Evolutionary conservation across 2,329 filamentous ascomycete genomes (phyloP).

Genomic region (Penicillium olsonii): DNA sequence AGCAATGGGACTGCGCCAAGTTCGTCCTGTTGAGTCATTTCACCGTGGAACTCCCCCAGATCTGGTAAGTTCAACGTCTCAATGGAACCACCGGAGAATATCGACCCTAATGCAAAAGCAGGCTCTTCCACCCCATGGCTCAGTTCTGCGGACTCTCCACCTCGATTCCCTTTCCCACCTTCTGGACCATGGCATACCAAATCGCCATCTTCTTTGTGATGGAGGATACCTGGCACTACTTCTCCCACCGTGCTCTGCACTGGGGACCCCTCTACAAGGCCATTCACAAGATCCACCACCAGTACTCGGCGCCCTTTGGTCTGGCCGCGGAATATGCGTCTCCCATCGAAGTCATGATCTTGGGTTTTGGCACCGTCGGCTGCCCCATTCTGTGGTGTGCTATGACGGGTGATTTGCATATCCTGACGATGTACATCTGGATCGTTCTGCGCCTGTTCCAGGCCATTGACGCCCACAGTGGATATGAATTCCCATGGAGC

Average conservation of each 20-base stretch:
- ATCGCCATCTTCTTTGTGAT: slow-evolving; percentile 92
- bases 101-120: slow-evolving; percentile 21
- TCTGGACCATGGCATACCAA: slow-evolving; percentile 85
- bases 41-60: slow-evolving; percentile 96
- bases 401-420: slow-evolving; percentile 83
- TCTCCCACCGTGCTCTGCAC: slow-evolving; percentile 89
- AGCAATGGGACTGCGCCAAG: slow-evolving; percentile 92
- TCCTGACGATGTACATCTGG: slow-evolving; percentile 97
- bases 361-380: slow-evolving; percentile 83
- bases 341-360: slow-evolving; percentile 92
- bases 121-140: slow-evolving; percentile 93
- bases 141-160: slow-evolving; percentile 88
- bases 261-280: slow-evolving; percentile 93
- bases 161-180: slow-evolving; percentile 81
- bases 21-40: slow-evolving; percentile 94
- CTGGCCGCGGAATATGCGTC: slow-evolving; percentile 96
- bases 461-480: slow-evolving; percentile 95
- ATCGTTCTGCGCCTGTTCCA: slow-evolving; percentile 92
- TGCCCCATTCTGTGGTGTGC: slow-evolving; percentile 81
- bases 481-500: slow-evolving; percentile 98
- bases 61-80: slow-evolving; percentile 62
- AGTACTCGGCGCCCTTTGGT: slow-evolving; percentile 96
- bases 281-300: slow-evolving; percentile 99
- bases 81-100: not conserved
- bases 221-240: slow-evolving; percentile 99